Evolutionary conservation across 352 stramenopile species (phyloP), one percentile per base, ranked within the genome.

Genomic region (Phytophthora gonapodyides): DNA sequence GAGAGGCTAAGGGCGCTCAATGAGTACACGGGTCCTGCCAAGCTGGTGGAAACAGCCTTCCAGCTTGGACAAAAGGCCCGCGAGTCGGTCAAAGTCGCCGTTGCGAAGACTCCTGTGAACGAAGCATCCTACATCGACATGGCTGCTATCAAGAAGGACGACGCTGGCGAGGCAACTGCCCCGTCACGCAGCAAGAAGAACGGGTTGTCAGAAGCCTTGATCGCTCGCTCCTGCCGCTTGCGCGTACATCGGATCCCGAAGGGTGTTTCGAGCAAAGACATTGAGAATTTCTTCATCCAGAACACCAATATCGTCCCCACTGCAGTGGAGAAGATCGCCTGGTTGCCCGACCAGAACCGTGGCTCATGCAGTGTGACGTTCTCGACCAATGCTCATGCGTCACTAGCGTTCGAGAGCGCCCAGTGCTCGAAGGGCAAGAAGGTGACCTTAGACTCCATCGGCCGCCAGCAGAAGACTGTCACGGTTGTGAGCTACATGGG

Each of bases 331-430:
- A 72, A 78, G 56, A 85, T 93, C 52, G 53, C 69, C 21, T 91
- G 73, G 76, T 69, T 79, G n/a, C 65, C 75, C 6, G 76, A 79
- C 9, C 70, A 91, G 65, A 87, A 84, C 36, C 75, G 78, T n/a
- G 85, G 87, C 37, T 89, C 84, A 2, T 83, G 75, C 50, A 78
- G 67, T 55, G 80, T 91, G 24, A 90, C 82, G 17, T 96, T 96
- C 48, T 58, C 69, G 1, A 85, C 82, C 5, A 74, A 74, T 40
- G 71, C 72, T 36, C 87, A 96, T 57, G 84, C 84, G 5, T 50
- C 68, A 16, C 47, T 94, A 13, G 87, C 87, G 27, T 96, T 94
- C 33, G 68, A 87, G 41, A 84, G 64, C 35, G 75, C 72, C 3
- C 46, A 70, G 37, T 62, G 70, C 11, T 49, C 69, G 10, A 72